Conservation (phyloP, 306 rosid genomes). For the Dicorynia guianensis region DNA sequence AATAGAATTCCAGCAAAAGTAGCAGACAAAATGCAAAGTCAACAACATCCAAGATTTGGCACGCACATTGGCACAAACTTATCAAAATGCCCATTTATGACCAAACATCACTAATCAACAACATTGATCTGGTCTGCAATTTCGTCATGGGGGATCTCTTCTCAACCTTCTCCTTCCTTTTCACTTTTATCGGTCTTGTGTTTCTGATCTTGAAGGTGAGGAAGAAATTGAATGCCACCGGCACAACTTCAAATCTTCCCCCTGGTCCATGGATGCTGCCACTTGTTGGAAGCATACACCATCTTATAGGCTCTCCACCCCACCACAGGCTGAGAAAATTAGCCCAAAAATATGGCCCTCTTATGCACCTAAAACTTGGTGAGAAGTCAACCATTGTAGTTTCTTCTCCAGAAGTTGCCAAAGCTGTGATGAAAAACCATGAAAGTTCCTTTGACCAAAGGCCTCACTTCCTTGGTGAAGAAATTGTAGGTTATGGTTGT, state of each 20-base stretch:
- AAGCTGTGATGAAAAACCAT: constrained; percentile 45
- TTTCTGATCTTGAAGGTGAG: neutral
- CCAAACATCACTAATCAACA: neutral
- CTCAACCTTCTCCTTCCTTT: neutral
- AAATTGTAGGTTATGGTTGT: neutral
- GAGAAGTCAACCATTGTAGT: constrained; percentile 28
- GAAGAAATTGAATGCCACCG: neutral
- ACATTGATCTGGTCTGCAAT: neutral
- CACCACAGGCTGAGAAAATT: constrained; percentile 1
- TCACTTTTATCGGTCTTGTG: too few species aligned
- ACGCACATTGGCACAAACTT: too few species aligned
- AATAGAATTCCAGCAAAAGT: too few species aligned
- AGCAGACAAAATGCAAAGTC: too few species aligned
- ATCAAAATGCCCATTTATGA: neutral
- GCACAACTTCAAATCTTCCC: constrained; percentile 13
- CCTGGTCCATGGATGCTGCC: constrained; percentile 47
- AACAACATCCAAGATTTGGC: too few species aligned
- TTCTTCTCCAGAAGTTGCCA: constrained; percentile 46
- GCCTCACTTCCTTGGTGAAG: constrained; percentile 10
- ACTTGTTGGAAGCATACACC: constrained; percentile 44
- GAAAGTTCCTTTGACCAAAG: constrained; percentile 29
- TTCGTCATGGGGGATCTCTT: constrained; percentile 20
- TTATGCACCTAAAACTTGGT: constrained; percentile 46
- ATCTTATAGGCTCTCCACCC: constrained; percentile 14
- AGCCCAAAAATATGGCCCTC: constrained; percentile 41